Evolutionary conservation across 106 monocot genomes (phyloP).

Genomic region (Dioscorea zingiberensis): DNA sequence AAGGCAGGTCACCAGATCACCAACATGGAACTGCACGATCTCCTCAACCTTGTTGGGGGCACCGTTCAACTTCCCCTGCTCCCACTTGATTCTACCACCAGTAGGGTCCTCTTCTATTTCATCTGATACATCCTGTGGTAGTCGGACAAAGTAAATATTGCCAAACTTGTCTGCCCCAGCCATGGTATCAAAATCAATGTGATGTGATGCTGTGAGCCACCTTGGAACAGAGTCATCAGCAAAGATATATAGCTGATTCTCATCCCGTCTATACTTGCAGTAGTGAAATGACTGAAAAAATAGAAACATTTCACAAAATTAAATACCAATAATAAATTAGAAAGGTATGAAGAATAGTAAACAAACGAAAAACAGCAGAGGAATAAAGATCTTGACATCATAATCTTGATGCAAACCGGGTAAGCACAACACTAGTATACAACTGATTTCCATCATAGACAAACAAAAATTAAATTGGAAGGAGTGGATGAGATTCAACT

Average conservation of each 20-base stretch:
- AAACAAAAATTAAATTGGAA: too few species aligned
- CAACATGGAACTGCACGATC: constrained; percentile 98
- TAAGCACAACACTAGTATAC: too few species aligned
- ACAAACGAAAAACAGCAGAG: neutral
- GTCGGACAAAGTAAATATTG: constrained; percentile 82
- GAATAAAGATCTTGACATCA: too few species aligned
- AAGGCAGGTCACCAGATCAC: constrained; percentile 85
- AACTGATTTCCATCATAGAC: too few species aligned
- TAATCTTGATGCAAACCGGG: too few species aligned
- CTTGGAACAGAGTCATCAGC: constrained; percentile 94
- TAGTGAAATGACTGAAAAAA: constrained; percentile 90
- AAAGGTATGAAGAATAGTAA: neutral
- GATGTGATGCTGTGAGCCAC: constrained; percentile 84
- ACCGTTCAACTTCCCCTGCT: constrained; percentile 92
- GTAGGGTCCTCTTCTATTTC: constrained; percentile 99
- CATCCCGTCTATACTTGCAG: constrained; percentile 96
- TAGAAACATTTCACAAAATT: constrained; percentile 5
- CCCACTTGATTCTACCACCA: constrained; percentile 98
- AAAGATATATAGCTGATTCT: constrained; percentile 90
- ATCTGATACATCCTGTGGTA: constrained; percentile 89
- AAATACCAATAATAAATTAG: neutral
- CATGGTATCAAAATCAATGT: constrained; percentile 98
- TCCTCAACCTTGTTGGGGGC: constrained; percentile 97
- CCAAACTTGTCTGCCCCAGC: constrained; percentile 98
- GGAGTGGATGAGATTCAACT: too few species aligned